Conservation (phyloP, 805 yeast species). For the Tetrapisispora phaffii region DNA sequence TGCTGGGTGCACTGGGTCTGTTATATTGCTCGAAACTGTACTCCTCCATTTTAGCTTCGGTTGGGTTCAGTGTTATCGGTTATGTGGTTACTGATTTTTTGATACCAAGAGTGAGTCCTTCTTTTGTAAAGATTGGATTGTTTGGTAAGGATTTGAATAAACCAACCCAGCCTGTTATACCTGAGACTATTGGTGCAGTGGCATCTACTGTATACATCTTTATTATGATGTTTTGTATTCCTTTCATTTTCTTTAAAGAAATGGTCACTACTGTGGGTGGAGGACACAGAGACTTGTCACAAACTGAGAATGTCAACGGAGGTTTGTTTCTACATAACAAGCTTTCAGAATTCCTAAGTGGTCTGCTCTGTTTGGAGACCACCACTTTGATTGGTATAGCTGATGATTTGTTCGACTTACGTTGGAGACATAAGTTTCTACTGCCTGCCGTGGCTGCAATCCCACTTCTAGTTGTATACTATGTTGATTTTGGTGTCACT, state of each 20-base stretch:
- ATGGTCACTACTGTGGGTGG: slow-evolving; percentile 53
- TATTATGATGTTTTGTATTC: slow-evolving; percentile 74
- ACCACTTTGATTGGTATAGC: slow-evolving; percentile 80
- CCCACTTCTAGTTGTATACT: slow-evolving; percentile 83
- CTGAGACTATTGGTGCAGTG: slow-evolving; percentile 91
- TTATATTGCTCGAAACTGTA: slow-evolving; percentile 11
- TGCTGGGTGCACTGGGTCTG: background rate
- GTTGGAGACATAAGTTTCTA: slow-evolving; percentile 97
- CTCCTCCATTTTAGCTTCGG: slow-evolving; percentile 35
- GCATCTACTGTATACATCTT: slow-evolving; percentile 74
- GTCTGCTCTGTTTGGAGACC: slow-evolving; percentile 71
- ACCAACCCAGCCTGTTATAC: slow-evolving; percentile 58
- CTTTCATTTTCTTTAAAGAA: slow-evolving; percentile 74
- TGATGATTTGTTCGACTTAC: slow-evolving; percentile 88
- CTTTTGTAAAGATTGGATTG: slow-evolving; percentile 72
- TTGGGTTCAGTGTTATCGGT: slow-evolving; percentile 62
- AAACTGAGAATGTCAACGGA: slow-evolving; percentile 4
- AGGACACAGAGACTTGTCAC: slow-evolving; percentile 36
- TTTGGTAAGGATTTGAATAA: slow-evolving; percentile 79
- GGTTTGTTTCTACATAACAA: slow-evolving; percentile 64
- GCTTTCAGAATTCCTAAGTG: slow-evolving; percentile 77
- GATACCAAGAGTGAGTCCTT: slow-evolving; percentile 58
- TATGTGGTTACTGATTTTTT: slow-evolving; percentile 47
- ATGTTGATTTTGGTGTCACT: slow-evolving; percentile 89
- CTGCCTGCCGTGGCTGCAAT: slow-evolving; percentile 90